Evolutionary conservation across 768 basidiomycete species (phyloP).

Genomic region (Tricholoma hemisulphureum): DNA sequence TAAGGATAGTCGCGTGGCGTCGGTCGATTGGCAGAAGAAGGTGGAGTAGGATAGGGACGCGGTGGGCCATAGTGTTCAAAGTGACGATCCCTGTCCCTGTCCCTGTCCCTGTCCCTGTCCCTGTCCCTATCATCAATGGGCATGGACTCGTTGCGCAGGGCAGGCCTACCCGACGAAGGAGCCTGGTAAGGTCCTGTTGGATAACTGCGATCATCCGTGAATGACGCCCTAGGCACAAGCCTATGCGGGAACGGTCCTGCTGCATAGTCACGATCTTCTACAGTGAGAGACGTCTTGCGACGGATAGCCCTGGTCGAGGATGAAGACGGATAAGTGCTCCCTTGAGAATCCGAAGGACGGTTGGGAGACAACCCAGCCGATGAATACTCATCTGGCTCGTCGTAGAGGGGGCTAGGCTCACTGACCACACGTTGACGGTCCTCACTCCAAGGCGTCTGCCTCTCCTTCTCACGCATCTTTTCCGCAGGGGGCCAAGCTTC

Average conservation of each 20-base stretch:
- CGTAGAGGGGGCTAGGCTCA: constrained; percentile 14
- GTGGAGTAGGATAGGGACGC: constrained; percentile 19
- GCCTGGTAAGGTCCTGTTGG: constrained; percentile 6
- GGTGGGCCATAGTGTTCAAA: constrained; percentile 9
- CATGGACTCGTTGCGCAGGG: constrained; percentile 27
- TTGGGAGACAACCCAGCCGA: not conserved
- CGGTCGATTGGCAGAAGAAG: constrained; percentile 13
- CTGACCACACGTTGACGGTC: constrained; percentile 19
- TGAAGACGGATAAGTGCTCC: not conserved
- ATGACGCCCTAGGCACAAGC: not conserved
- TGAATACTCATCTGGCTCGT: constrained; percentile 6
- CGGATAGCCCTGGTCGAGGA: constrained; percentile 5
- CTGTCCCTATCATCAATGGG: constrained; percentile 16
- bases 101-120: not conserved
- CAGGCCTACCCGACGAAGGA: constrained; percentile 16
- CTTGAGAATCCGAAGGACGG: not conserved
- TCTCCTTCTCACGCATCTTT: constrained; percentile 15
- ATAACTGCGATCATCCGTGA: constrained; percentile 1
- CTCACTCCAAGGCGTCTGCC: constrained; percentile 10
- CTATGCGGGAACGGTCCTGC: not conserved
- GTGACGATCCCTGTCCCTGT: constrained; percentile 5
- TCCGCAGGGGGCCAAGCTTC: constrained; percentile 10
- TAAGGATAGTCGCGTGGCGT: constrained; percentile 14
- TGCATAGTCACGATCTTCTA: constrained; percentile 17
- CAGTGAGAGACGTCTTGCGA: constrained; percentile 15